These are phyloP conservation scores for Saccharomycopsis crataegensis DNA, from an alignment of 1,139 yeast species.

Conservation along the genomic window DNA sequence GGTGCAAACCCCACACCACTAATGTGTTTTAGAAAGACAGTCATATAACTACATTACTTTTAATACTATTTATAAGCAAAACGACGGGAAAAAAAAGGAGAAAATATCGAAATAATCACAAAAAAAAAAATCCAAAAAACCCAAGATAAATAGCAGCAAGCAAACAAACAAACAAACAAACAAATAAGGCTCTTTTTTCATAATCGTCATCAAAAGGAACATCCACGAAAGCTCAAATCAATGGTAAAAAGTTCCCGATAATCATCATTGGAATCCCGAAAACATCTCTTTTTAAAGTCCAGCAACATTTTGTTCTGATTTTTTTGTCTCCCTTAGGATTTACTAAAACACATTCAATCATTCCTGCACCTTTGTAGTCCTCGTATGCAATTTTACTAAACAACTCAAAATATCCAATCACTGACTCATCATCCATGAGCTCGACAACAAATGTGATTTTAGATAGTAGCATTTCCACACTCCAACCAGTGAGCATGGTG, in stretches of 20 bases:
- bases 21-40: too few relatives aligned
- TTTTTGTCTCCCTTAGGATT: slow-evolving; percentile 30
- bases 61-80: background rate
- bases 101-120: background rate
- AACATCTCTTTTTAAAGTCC: slow-evolving; percentile 89
- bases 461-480: slow-evolving; percentile 54
- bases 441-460: slow-evolving; percentile 77
- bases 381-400: slow-evolving; percentile 86
- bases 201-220: background rate
- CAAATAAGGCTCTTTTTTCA: background rate
- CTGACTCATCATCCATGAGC: slow-evolving; percentile 79
- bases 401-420: slow-evolving; percentile 78
- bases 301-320: slow-evolving; percentile 71
- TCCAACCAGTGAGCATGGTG: slow-evolving; percentile 86
- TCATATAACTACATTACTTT: too few relatives aligned
- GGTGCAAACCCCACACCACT: too few relatives aligned
- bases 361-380: slow-evolving; percentile 79
- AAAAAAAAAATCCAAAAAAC: background rate
- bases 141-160: background rate
- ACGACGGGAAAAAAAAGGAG: background rate
- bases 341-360: slow-evolving; percentile 69
- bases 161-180: background rate
- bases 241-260: slow-evolving; percentile 82
- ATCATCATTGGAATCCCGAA: slow-evolving; percentile 97
- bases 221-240: background rate